These are phyloP conservation scores for Podaxis rugospora DNA, from an alignment of 768 basidiomycete species.

Conservation along the genomic window DNA sequence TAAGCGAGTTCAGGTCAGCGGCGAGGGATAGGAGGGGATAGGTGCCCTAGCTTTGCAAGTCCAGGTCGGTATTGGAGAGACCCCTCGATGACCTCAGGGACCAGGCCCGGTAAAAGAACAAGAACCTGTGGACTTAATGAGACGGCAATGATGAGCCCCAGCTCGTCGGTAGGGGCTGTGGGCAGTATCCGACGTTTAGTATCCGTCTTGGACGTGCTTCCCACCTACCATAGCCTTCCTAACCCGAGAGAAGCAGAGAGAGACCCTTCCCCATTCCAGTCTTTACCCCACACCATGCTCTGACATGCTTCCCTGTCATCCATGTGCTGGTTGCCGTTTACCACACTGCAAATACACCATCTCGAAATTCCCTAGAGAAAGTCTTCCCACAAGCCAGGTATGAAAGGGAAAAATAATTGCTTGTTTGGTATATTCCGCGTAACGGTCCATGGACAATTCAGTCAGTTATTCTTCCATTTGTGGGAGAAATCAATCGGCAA, in stretches of 20 bases:
- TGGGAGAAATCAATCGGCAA: not conserved
- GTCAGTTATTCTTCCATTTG: not conserved
- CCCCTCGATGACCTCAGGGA: too few species aligned
- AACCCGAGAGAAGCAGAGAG: not conserved
- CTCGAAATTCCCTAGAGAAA: not conserved
- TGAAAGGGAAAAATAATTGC: not conserved
- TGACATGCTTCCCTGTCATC: not conserved
- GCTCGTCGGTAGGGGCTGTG: too few species aligned
- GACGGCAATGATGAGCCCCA: too few species aligned
- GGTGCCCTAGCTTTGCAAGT: too few species aligned
- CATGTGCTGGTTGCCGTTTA: not conserved
- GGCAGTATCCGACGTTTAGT: too few species aligned
- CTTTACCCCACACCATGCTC: not conserved
- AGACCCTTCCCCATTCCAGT: constrained; percentile 4
- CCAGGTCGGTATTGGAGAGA: too few species aligned
- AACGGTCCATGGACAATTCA: not conserved
- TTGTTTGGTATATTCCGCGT: not conserved
- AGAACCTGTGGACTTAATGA: too few species aligned
- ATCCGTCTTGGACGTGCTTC: too few species aligned
- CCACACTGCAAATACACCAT: not conserved
- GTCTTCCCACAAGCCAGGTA: not conserved
- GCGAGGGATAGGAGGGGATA: not conserved
- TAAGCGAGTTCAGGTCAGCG: not conserved
- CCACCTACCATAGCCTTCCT: not conserved
- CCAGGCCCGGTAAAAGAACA: too few species aligned